Evolutionary conservation across 305 asterid species (phyloP).

Genomic region (Plantago lanceolata): DNA sequence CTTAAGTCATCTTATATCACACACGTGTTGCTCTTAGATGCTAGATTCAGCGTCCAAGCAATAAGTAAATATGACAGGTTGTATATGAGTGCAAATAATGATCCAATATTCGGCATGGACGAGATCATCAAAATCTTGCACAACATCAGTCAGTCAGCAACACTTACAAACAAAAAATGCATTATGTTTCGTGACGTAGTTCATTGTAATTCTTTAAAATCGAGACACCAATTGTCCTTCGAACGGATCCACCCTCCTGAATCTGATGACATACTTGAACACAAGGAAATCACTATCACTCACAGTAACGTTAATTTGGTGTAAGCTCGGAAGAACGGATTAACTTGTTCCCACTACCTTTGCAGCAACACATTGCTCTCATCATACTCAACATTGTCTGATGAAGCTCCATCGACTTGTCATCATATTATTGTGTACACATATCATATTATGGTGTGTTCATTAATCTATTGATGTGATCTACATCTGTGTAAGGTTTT

Average conservation of each 20-base stretch:
- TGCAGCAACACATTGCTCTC: conserved; percentile 61
- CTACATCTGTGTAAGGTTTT: no score
- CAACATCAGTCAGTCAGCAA: conserved; percentile 67
- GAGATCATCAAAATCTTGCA: no score
- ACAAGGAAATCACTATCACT: background rate
- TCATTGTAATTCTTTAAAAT: conserved; percentile 66
- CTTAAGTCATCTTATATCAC: no score
- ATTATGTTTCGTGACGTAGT: conserved; percentile 72
- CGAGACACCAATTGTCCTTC: conserved; percentile 89
- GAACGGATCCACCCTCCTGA: conserved; percentile 88
- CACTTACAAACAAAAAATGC: conserved; percentile 83
- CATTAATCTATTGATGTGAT: no score
- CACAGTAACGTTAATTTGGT: conserved; percentile 57
- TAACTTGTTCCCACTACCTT: conserved; percentile 63
- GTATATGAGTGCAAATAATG: no score
- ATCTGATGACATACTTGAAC: conserved; percentile 42
- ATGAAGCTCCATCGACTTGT: conserved; percentile 78
- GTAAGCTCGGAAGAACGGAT: conserved; percentile 80
- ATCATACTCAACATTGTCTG: conserved; percentile 74
- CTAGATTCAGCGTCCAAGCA: no score
- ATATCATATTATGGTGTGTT: no score
- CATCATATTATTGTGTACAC: conserved; percentile 77
- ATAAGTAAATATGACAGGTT: no score
- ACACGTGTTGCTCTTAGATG: no score
- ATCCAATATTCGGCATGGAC: no score